phyloP scores from a whole-genome alignment of 352 stramenopile species.

The Peronospora belbahrii region DNA sequence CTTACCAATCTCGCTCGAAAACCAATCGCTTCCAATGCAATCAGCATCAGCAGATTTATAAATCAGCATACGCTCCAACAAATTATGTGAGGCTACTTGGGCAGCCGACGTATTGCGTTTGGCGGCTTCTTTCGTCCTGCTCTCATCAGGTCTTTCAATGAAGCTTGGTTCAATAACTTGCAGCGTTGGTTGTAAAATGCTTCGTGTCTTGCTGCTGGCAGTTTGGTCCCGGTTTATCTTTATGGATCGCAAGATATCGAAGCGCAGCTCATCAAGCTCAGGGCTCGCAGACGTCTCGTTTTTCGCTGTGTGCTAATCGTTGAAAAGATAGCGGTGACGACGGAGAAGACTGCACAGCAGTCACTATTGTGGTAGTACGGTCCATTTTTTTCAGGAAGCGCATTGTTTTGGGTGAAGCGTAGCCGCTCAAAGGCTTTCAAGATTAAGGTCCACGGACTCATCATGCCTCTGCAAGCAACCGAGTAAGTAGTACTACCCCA shows the following conservation, averaged over 20 bases:
- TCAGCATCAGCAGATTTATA: not conserved
- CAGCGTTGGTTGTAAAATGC: not conserved
- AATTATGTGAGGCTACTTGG: not conserved
- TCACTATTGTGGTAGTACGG: not conserved
- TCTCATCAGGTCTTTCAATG: not conserved
- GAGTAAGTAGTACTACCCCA: not conserved
- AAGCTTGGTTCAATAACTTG: not conserved
- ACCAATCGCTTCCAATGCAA: not conserved
- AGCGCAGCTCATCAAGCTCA: constrained; percentile 35
- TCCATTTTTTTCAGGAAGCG: constrained; percentile 9
- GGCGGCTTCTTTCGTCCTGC: not conserved
- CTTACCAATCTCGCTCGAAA: constrained; percentile 6
- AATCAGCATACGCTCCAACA: not conserved
- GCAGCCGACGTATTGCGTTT: not conserved
- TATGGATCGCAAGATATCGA: constrained; percentile 44
- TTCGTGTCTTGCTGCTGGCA: constrained; percentile 3
- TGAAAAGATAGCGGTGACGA: constrained; percentile 4
- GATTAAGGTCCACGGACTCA: constrained; percentile 31
- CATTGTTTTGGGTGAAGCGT: constrained; percentile 58
- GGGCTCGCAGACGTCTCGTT: constrained; percentile 9
- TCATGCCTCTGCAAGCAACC: constrained; percentile 3
- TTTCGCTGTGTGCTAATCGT: not conserved
- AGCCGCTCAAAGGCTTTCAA: constrained; percentile 60
- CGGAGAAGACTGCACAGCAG: not conserved
- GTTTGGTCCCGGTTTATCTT: constrained; percentile 24